A percentile compares a stretch with the other conserved stretches of the same genome.
Evolutionary conservation across 305 asterid species (phyloP).

Genomic region (Ilex paraguariensis): DNA sequence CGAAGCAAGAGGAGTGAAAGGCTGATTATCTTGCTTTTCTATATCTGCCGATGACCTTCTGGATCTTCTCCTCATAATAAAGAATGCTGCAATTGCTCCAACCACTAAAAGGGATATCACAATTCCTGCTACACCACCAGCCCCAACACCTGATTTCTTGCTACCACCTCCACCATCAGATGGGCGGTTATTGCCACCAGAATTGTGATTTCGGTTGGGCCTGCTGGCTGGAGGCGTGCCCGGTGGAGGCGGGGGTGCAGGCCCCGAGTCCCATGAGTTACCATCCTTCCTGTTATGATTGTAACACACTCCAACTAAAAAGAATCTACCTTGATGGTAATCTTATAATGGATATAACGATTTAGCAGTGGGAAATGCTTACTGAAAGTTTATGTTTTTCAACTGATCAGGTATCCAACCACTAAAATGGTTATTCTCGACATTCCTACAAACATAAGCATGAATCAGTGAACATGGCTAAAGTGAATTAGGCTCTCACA

Average conservation of each 20-base stretch:
- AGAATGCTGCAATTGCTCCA: constrained; percentile 70
- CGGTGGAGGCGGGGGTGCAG: constrained; percentile 99
- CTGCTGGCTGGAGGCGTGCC: constrained; percentile 76
- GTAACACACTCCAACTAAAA: no score
- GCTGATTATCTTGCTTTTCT: constrained; percentile 66
- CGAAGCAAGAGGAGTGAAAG: constrained; percentile 67
- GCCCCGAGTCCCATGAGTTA: constrained; percentile 61
- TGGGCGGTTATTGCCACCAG: constrained; percentile 38
- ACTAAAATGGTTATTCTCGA: constrained; percentile 77
- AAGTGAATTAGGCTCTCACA: no score
- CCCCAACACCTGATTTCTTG: constrained; percentile 64
- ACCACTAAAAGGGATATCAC: constrained; percentile 67
- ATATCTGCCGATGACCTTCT: constrained; percentile 54
- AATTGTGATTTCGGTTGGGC: constrained; percentile 28
- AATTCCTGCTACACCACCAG: constrained; percentile 86
- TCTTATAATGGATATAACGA: neutral
- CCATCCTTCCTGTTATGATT: constrained; percentile 50
- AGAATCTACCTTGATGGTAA: no score
- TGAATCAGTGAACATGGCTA: neutral
- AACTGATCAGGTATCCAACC: constrained; percentile 83
- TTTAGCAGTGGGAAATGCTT: constrained; percentile 25
- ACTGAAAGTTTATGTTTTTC: constrained; percentile 71
- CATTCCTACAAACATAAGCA: constrained; percentile 42
- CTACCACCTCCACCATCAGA: constrained; percentile 36
- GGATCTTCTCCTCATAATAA: constrained; percentile 59